Evolutionary conservation across 1,139 yeast species (phyloP).

Genomic region (Pichia sp.): DNA sequence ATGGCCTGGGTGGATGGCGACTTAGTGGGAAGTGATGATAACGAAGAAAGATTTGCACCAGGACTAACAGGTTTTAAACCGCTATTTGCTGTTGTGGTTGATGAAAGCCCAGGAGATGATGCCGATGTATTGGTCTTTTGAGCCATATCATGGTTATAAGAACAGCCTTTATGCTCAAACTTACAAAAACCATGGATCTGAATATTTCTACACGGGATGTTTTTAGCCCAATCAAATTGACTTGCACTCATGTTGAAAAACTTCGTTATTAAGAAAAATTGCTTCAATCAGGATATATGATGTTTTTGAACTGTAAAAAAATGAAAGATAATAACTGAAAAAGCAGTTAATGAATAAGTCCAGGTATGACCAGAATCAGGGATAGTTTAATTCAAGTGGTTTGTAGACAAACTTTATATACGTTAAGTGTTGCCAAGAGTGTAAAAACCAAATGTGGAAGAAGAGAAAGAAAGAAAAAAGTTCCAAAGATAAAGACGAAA

Average conservation of each 20-base stretch:
- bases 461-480: too few species aligned
- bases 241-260: slow-evolving; percentile 5
- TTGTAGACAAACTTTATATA: too few species aligned
- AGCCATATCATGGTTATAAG: slow-evolving; percentile 58
- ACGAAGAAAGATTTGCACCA: background rate
- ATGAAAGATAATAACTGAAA: too few species aligned
- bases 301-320: too few species aligned
- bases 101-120: background rate
- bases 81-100: slow-evolving; percentile 16
- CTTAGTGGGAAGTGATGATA: slow-evolving; percentile 6
- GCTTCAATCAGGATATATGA: too few species aligned
- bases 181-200: slow-evolving; percentile 86
- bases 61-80: background rate
- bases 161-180: slow-evolving; percentile 84
- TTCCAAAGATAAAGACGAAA: too few species aligned
- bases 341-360: too few species aligned
- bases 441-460: too few species aligned
- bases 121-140: slow-evolving; percentile 17
- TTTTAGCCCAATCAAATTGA: slow-evolving; percentile 52
- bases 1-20: slow-evolving; percentile 6
- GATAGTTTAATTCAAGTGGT: too few species aligned
- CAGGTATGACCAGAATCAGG: too few species aligned
- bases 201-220: slow-evolving; percentile 79
- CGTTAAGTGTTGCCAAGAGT: too few species aligned
- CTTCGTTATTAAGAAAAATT: too few species aligned